Base-by-base conservation (phyloP, 2,329 filamentous ascomycete genomes). In the Diaporthe sp. region DNA sequence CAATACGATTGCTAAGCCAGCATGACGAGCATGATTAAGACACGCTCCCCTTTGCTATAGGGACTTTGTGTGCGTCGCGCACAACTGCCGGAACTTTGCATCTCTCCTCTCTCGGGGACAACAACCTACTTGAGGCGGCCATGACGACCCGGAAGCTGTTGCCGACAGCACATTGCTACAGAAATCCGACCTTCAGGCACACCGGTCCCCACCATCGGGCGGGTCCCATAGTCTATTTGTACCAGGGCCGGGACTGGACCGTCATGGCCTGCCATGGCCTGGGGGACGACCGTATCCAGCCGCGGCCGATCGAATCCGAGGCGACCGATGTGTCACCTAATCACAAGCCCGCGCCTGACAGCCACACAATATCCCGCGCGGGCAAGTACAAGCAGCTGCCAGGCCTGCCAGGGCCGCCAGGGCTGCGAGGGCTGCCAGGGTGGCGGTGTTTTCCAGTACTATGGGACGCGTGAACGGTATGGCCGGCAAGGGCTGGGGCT, bases 321-420 rank as follows among this genome's bases (percentile, higher is more conserved):
- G 65, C 65, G 65, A 10, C 49, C 49, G 65, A 70, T 70, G 65
- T 70, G 65, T 70, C 65, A 70, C 65, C 65, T 55, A 70, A 70
- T 55, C 65, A 70, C 65, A 70, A 12, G n/a, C 34, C 34, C n/a
- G n/a, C 7, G 13, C 31, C 44, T 44, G 37, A 22, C 31, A 49
- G 60, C 60, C 60, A 65, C 60, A 65, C 17, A 49, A 20, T 22
- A 49, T 7, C 5, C 28, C n/a, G n/a, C 25, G 25, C 13, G 31
- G 28, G 44, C 58, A 39, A 39, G 37, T 12, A 39, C 58, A 28
- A 25, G 58, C 42, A 22, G 61, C 61, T 25, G 42, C 37, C 37
- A 39, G 58, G 58, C n/a, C 10, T 12, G 49, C 47, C 34, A 31
- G 31, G 31, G 61, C 61, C 17, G 42, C 37, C 34, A 31, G 22